Conservation (phyloP, 768 basidiomycete species). For the Phanerochaete sordida region DNA sequence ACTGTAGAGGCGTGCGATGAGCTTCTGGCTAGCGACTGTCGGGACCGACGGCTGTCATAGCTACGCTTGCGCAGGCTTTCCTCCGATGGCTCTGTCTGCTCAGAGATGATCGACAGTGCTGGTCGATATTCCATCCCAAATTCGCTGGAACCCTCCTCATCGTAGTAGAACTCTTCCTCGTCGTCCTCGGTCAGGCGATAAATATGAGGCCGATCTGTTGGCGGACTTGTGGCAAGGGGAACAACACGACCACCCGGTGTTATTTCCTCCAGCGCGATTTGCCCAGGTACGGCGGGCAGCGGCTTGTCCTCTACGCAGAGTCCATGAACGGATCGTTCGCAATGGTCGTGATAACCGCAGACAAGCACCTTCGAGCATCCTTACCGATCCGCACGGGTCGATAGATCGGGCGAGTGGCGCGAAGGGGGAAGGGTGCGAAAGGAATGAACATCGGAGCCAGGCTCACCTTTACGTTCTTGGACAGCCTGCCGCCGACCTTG, state of each 20-base stretch:
- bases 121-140: conserved; percentile 6
- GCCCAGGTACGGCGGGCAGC: conserved; percentile 19
- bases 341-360: conserved; percentile 3
- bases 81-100: conserved; percentile 61
- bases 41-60: neutral
- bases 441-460: conserved; percentile 30
- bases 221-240: neutral
- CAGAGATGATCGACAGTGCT: conserved; percentile 52
- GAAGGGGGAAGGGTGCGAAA: conserved; percentile 21
- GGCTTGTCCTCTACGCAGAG: conserved; percentile 16
- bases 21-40: neutral
- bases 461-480: conserved; percentile 85
- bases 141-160: conserved; percentile 8
- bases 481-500: conserved; percentile 59
- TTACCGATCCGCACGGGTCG: conserved; percentile 6
- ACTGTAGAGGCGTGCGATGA: conserved; percentile 37
- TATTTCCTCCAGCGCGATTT: neutral
- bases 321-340: neutral
- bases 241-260: neutral
- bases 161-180: conserved; percentile 5
- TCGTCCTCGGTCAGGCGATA: conserved; percentile 16
- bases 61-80: neutral
- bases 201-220: conserved; percentile 13
- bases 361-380: conserved; percentile 26
- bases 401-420: conserved; percentile 2